These are phyloP conservation scores for Inga laurina DNA, from an alignment of 306 rosid genomes.

Conservation along the genomic window DNA sequence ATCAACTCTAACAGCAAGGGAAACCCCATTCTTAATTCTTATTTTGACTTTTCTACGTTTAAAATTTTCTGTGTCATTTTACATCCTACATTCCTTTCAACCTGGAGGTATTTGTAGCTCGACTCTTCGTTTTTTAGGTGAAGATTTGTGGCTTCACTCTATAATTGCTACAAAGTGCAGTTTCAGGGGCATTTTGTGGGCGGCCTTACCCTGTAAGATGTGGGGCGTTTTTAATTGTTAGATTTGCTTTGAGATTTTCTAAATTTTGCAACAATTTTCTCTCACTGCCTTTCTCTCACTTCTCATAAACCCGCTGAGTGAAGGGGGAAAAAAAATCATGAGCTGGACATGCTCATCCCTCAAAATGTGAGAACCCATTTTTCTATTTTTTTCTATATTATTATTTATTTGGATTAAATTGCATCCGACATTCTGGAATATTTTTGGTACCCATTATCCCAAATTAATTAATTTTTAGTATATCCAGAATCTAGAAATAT, in stretches of 20 bases:
- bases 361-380: no score
- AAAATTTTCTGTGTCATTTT: slow-evolving; percentile 13
- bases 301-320: no score
- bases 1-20: slow-evolving; percentile 43
- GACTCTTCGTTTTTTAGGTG: not conserved
- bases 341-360: no score
- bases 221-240: not conserved
- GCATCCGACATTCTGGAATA: no score
- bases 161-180: not conserved
- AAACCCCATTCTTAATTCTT: slow-evolving; percentile 44
- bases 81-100: not conserved
- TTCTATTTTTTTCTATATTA: no score
- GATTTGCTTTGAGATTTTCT: no score
- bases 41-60: slow-evolving; percentile 31
- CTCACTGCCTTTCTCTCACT: not conserved
- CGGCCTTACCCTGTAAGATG: not conserved
- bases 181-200: not conserved
- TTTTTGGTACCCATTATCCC: no score
- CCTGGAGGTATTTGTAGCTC: not conserved
- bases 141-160: not conserved
- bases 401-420: no score
- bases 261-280: not conserved
- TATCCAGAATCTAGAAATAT: no score
- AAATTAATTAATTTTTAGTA: no score
- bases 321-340: no score